A percentile compares a stretch with the other conserved stretches of the same genome.
These are phyloP conservation scores for Phytophthora sp. DNA, from an alignment of 352 stramenopile genomes.

Conservation along the genomic window DNA sequence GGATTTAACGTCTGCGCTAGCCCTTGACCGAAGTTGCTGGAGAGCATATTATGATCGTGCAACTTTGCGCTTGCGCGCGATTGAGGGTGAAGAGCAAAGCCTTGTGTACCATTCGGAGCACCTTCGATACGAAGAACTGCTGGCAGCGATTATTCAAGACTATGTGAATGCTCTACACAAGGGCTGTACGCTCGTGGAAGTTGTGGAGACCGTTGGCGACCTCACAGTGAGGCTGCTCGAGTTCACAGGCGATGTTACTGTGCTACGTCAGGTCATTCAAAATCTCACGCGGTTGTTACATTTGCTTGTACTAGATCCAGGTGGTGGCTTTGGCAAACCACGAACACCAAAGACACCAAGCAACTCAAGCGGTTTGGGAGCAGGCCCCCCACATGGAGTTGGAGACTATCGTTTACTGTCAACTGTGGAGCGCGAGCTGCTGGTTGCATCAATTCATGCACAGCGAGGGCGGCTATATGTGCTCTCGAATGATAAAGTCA, in stretches of 20 bases:
- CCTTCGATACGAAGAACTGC: conserved; percentile 67
- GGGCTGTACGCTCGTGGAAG: conserved; percentile 72
- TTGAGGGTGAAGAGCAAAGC: conserved; percentile 69
- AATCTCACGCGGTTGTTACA: conserved; percentile 67
- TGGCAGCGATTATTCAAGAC: conserved; percentile 74
- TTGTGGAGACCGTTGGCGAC: conserved; percentile 78
- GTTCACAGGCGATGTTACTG: conserved; percentile 62
- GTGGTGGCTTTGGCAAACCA: conserved; percentile 33
- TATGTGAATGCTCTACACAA: conserved; percentile 77
- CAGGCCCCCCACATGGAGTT: background rate
- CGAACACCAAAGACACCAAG: conserved; percentile 6
- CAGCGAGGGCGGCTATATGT: conserved; percentile 71
- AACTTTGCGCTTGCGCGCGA: conserved; percentile 62
- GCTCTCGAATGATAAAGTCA: conserved; percentile 56
- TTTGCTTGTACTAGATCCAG: conserved; percentile 48
- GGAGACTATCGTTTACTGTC: conserved; percentile 27
- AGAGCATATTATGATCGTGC: conserved; percentile 82
- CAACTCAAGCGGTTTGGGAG: conserved; percentile 25
- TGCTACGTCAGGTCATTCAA: conserved; percentile 67
- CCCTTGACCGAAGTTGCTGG: conserved; percentile 72
- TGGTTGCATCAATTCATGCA: conserved; percentile 63
- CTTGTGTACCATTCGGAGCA: conserved; percentile 74
- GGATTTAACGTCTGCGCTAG: conserved; percentile 65
- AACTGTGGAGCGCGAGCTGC: conserved; percentile 49
- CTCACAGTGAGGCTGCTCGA: conserved; percentile 70